A percentile compares a stretch with the other conserved stretches of the same genome.
Evolutionary conservation across 257 asterid species (phyloP).

Genomic region (Lycium ferocissimum): DNA sequence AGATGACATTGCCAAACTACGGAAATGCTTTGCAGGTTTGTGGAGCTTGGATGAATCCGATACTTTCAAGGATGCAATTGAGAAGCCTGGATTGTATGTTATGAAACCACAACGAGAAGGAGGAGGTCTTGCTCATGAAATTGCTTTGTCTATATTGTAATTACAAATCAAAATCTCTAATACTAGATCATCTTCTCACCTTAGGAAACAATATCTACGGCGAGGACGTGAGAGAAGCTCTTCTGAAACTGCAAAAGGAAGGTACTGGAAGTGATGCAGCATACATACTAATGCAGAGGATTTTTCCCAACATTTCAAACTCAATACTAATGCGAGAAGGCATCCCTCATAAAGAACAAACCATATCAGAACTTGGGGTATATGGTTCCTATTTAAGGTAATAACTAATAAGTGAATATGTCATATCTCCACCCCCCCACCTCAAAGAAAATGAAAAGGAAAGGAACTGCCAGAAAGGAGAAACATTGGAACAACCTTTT

Average conservation of each 20-base stretch:
- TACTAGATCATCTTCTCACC: conserved; percentile 28
- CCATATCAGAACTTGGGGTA: conserved; percentile 89
- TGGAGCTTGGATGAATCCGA: conserved; percentile 84
- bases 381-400: conserved; percentile 86
- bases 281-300: conserved; percentile 96
- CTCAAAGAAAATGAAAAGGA: neutral
- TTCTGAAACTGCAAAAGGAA: conserved; percentile 69
- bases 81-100: conserved; percentile 78
- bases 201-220: conserved; percentile 94
- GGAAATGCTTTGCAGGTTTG: conserved; percentile 92
- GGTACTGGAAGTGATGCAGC: conserved; percentile 84
- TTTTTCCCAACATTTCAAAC: conserved; percentile 75
- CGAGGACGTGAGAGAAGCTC: conserved; percentile 66
- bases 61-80: conserved; percentile 75
- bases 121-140: conserved; percentile 69
- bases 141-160: neutral
- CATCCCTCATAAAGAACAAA: conserved; percentile 64
- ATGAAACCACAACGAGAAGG: conserved; percentile 99
- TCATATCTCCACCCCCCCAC: neutral
- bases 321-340: conserved; percentile 85
- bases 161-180: neutral
- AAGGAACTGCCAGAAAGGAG: neutral
- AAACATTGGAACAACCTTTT: neutral
- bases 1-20: conserved; percentile 84
- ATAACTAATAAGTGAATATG: neutral